Evolutionary conservation across 169 alveolate genomes (phyloP).

Genomic region (Plasmodium cynomolgi): DNA sequence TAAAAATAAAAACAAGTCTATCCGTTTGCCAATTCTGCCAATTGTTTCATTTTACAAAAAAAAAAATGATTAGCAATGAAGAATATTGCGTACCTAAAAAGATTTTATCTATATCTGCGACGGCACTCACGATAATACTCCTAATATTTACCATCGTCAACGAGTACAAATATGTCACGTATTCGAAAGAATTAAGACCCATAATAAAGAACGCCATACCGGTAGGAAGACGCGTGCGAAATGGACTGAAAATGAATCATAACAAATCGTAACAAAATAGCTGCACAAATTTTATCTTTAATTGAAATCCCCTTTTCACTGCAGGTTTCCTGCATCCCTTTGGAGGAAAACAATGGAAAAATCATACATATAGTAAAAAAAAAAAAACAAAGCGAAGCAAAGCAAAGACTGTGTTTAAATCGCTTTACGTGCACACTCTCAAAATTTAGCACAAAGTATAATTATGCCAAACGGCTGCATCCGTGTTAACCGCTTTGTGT

Average conservation of each 20-base stretch:
- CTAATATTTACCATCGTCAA: conserved; percentile 41
- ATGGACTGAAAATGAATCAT: background rate
- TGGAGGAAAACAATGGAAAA: conserved; percentile 71
- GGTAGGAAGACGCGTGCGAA: conserved; percentile 9
- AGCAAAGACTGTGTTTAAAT: background rate
- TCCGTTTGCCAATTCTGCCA: background rate
- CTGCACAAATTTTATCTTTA: background rate
- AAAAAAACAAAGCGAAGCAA: conserved; percentile 5
- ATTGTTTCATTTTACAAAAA: conserved; percentile 23
- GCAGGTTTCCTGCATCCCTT: conserved; percentile 72
- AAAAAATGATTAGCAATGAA: conserved; percentile 65
- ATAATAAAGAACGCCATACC: conserved; percentile 72
- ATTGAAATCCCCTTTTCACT: conserved; percentile 6
- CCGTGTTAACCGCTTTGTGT: background rate
- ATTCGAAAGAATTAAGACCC: conserved; percentile 72
- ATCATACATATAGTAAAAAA: conserved; percentile 64
- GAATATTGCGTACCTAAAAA: conserved; percentile 55
- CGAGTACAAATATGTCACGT: conserved; percentile 63
- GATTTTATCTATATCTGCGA: conserved; percentile 69
- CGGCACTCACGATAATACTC: conserved; percentile 43
- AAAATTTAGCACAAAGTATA: background rate
- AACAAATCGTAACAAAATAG: background rate
- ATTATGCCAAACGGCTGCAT: background rate
- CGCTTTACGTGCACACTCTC: background rate
- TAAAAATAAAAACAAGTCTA: conserved; percentile 9